Evolutionary conservation across 1,284 basidiomycete genomes (phyloP).

Genomic region (Puccinia sorghi): DNA sequence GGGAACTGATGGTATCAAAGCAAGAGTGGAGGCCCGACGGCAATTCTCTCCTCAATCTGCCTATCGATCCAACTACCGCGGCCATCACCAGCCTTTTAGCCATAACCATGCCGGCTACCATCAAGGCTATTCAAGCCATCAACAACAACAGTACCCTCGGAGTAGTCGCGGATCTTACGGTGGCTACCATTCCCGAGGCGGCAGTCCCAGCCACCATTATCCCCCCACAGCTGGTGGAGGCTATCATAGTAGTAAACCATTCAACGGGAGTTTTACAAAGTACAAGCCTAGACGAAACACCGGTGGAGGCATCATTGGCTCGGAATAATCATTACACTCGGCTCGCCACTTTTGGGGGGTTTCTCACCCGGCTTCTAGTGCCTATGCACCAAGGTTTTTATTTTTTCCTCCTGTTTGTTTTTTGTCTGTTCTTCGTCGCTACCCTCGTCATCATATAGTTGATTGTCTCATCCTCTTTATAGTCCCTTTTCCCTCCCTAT

Average conservation of each 20-base stretch:
- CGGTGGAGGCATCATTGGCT: neutral
- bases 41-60: constrained; percentile 26
- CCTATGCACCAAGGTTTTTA: neutral
- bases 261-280: constrained; percentile 20
- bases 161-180: constrained; percentile 21
- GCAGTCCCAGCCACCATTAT: constrained; percentile 9
- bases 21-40: constrained; percentile 18
- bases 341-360: neutral
- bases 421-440: neutral
- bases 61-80: constrained; percentile 28
- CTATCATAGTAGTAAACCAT: constrained; percentile 14
- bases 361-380: neutral
- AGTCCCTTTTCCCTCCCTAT: neutral
- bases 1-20: constrained; percentile 16
- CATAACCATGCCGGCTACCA: constrained; percentile 12
- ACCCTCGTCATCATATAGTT: neutral
- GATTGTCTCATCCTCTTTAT: neutral
- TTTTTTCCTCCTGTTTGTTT: neutral
- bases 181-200: constrained; percentile 15
- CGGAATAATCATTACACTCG: neutral
- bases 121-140: constrained; percentile 6
- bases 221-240: neutral
- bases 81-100: neutral
- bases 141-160: neutral
- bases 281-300: constrained; percentile 15